These are phyloP conservation scores for Moesziomyces sp. DNA, from an alignment of 1,284 basidiomycete genomes.

Conservation along the genomic window DNA sequence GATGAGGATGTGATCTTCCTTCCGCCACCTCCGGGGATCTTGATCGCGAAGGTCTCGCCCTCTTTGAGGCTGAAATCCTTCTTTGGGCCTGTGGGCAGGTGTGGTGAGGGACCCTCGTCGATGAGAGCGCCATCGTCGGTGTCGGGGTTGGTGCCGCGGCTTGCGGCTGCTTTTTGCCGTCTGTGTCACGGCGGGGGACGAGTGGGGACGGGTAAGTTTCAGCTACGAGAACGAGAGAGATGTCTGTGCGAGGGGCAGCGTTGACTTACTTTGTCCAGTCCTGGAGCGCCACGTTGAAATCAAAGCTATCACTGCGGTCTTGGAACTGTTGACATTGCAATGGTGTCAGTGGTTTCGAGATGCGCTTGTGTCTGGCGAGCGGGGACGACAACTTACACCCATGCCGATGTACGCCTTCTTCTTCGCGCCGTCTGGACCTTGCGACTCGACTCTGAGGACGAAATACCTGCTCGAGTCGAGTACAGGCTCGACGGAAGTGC, in stretches of 20 bases:
- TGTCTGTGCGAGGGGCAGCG: background rate
- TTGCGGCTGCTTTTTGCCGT: constrained; percentile 51
- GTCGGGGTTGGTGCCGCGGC: constrained; percentile 18
- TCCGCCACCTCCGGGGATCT: constrained; percentile 48
- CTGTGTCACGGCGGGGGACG: constrained; percentile 13
- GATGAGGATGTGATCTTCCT: constrained; percentile 40
- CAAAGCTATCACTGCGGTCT: constrained; percentile 63
- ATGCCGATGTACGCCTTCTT: constrained; percentile 64
- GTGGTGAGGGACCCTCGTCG: constrained; percentile 57
- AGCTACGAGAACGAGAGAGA: constrained; percentile 3
- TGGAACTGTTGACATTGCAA: constrained; percentile 46
- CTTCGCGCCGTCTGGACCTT: constrained; percentile 52
- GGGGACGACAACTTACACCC: constrained; percentile 50
- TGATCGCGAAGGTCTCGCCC: constrained; percentile 85
- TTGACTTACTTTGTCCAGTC: constrained; percentile 85
- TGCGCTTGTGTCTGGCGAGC: no score
- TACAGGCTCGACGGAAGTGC: constrained; percentile 88
- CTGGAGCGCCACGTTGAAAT: constrained; percentile 77
- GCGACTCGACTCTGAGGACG: constrained; percentile 80
- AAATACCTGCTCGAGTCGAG: constrained; percentile 96
- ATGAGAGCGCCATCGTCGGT: constrained; percentile 15
- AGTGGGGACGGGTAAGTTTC: background rate
- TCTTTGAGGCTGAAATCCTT: constrained; percentile 96
- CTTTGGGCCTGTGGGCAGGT: constrained; percentile 75
- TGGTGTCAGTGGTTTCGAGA: no score